A percentile compares a stretch with the other conserved stretches of the same genome.
Evolutionary conservation across 768 basidiomycete genomes (phyloP).

Genomic region (Dacryopinax primogenitus): DNA sequence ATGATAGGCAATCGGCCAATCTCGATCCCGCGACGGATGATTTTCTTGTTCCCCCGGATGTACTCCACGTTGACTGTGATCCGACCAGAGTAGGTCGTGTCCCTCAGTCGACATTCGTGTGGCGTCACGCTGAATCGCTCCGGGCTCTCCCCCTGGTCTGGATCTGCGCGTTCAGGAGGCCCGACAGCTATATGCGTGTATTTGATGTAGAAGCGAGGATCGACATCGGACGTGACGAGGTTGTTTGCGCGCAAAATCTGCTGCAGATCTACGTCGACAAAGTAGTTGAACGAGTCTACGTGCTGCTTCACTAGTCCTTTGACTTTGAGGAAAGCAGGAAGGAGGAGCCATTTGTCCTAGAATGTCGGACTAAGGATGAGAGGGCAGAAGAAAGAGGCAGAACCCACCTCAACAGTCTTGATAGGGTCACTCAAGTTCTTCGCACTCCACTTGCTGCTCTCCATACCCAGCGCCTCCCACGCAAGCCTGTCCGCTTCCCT

Average conservation of each 20-base stretch:
- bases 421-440: slow-evolving; percentile 72
- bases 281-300: slow-evolving; percentile 97
- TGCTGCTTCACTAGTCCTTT: slow-evolving; percentile 99
- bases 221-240: slow-evolving; percentile 91
- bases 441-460: slow-evolving; percentile 42
- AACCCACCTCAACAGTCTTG: slow-evolving; percentile 76
- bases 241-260: slow-evolving; percentile 90
- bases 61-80: slow-evolving; percentile 92
- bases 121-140: slow-evolving; percentile 54
- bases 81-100: slow-evolving; percentile 86
- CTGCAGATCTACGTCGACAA: slow-evolving; percentile 93
- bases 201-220: slow-evolving; percentile 91
- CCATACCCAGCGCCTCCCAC: slow-evolving; percentile 8
- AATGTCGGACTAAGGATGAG: too few species aligned
- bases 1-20: slow-evolving; percentile 93
- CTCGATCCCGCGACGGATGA: slow-evolving; percentile 66
- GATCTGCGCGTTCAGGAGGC: slow-evolving; percentile 78
- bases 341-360: slow-evolving; percentile 95
- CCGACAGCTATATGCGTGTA: slow-evolving; percentile 93
- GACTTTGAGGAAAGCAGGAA: slow-evolving; percentile 92
- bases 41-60: slow-evolving; percentile 79
- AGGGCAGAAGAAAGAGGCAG: not conserved
- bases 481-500: not conserved
- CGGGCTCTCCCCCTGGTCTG: slow-evolving; percentile 54
- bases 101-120: slow-evolving; percentile 91